A percentile compares a stretch with the other conserved stretches of the same genome.
These are phyloP conservation scores for Aspergillus unguis DNA, from an alignment of 2,329 filamentous ascomycete genomes.

Conservation along the genomic window DNA sequence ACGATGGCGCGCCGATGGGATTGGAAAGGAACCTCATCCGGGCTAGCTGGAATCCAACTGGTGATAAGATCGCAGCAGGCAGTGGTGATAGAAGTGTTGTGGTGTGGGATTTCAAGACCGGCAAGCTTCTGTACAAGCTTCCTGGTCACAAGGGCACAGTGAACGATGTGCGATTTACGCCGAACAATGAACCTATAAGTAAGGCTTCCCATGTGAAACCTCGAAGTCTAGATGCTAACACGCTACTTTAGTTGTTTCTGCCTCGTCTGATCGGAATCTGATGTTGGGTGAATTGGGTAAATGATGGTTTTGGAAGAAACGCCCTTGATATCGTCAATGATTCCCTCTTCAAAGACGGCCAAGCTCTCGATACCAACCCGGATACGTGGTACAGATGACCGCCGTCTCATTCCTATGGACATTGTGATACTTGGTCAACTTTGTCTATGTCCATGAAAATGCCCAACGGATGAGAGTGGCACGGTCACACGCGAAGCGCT, in stretches of 20 bases:
- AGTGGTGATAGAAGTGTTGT: constrained; percentile 88
- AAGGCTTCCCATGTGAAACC: constrained; percentile 45
- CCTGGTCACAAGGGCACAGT: constrained; percentile 94
- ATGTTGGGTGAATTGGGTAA: constrained; percentile 76
- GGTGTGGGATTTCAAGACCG: constrained; percentile 84
- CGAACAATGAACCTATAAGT: constrained; percentile 81
- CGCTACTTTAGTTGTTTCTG: constrained; percentile 67
- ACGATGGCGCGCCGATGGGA: constrained; percentile 84
- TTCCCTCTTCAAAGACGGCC: background rate
- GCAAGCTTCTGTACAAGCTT: constrained; percentile 89
- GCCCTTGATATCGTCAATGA: background rate
- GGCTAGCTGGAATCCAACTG: constrained; percentile 83
- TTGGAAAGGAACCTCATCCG: constrained; percentile 88
- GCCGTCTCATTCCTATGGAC: background rate
- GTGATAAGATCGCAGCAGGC: constrained; percentile 82
- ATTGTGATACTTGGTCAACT: background rate
- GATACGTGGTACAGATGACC: background rate
- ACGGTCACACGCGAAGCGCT: no score
- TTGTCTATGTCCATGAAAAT: no score
- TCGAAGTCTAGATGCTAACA: constrained; percentile 9
- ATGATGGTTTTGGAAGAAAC: constrained; percentile 38
- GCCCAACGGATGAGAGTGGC: no score
- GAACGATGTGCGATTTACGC: constrained; percentile 89
- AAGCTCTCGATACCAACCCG: background rate
- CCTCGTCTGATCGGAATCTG: constrained; percentile 82